phyloP scores from a whole-genome alignment of 2,329 filamentous ascomycete species.

The Ophiostoma tasmaniense region DNA sequence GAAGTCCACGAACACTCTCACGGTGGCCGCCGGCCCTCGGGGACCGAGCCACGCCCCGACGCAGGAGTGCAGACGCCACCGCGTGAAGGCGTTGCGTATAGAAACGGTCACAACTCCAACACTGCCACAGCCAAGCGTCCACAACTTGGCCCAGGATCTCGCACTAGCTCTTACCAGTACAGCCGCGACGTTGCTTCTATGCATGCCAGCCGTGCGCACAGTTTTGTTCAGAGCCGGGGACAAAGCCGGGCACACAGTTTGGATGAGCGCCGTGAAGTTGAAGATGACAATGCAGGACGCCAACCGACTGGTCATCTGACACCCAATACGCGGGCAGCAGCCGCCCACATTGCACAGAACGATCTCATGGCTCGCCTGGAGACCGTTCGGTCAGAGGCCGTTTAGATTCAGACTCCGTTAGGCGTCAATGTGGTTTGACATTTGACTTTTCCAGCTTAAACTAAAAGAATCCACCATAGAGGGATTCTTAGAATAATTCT shows the following conservation, averaged over 20 bases:
- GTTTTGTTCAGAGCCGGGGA: neutral
- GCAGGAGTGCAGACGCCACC: neutral
- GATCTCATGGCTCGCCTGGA: neutral
- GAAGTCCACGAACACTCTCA: slow-evolving; percentile 20
- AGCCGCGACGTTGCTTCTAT: slow-evolving; percentile 10
- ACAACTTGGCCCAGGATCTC: slow-evolving; percentile 6
- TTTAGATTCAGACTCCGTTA: neutral
- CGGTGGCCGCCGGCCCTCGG: neutral
- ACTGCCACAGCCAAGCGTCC: neutral
- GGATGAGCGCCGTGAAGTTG: slow-evolving; percentile 3
- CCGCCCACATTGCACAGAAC: neutral
- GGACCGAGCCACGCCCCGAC: neutral
- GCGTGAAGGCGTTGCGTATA: neutral
- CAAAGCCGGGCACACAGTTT: slow-evolving; percentile 9
- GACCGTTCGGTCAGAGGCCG: neutral
- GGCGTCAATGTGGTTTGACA: too few relatives aligned
- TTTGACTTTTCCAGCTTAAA: too few relatives aligned
- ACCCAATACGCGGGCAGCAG: neutral
- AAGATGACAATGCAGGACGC: neutral
- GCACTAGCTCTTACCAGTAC: slow-evolving; percentile 12
- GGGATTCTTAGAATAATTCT: too few relatives aligned
- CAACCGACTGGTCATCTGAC: neutral
- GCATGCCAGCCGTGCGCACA: slow-evolving; percentile 9
- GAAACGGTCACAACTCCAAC: neutral
- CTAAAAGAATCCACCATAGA: too few relatives aligned